phyloP scores from a whole-genome alignment of 371 early-diverging fungal species.

The Zancudomyces culisetae region DNA sequence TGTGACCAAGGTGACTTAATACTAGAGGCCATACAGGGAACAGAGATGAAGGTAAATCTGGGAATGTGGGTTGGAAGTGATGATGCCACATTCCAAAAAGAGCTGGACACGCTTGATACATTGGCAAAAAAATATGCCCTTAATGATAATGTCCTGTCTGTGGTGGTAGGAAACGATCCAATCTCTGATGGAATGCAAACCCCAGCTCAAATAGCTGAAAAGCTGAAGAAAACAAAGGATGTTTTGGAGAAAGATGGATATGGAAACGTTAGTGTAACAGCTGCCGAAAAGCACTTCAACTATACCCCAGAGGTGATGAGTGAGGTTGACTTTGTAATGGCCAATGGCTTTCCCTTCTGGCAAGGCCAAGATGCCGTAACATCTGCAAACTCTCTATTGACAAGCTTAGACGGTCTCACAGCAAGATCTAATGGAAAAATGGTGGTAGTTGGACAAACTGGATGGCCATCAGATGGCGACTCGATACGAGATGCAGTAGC shows the following conservation, averaged over 20 bases:
- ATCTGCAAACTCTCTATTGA: conserved; percentile 26
- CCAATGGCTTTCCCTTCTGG: conserved; percentile 51
- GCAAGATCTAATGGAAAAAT: conserved; percentile 23
- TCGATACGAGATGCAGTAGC: conserved; percentile 26
- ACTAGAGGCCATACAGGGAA: conserved; percentile 31
- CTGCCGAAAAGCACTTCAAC: conserved; percentile 35
- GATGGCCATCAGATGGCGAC: conserved; percentile 43
- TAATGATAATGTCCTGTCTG: conserved; percentile 26
- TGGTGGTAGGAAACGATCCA: conserved; percentile 41
- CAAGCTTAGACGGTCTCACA: conserved; percentile 25
- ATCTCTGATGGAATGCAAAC: conserved; percentile 31
- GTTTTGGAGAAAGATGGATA: conserved; percentile 21
- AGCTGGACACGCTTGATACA: conserved; percentile 25
- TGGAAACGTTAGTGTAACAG: conserved; percentile 26
- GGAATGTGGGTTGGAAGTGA: conserved; percentile 38
- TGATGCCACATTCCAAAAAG: conserved; percentile 27
- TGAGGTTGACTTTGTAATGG: conserved; percentile 36
- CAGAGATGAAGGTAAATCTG: conserved; percentile 32
- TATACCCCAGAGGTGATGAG: conserved; percentile 26
- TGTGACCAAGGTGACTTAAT: conserved; percentile 38
- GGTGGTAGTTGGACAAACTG: conserved; percentile 36
- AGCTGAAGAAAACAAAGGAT: conserved; percentile 24
- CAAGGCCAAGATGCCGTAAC: conserved; percentile 31
- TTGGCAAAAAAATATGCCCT: conserved; percentile 19
- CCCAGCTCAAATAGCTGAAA: conserved; percentile 17